phyloP scores from a whole-genome alignment of 306 rosid genomes.

The Glycyrrhiza uralensis region DNA sequence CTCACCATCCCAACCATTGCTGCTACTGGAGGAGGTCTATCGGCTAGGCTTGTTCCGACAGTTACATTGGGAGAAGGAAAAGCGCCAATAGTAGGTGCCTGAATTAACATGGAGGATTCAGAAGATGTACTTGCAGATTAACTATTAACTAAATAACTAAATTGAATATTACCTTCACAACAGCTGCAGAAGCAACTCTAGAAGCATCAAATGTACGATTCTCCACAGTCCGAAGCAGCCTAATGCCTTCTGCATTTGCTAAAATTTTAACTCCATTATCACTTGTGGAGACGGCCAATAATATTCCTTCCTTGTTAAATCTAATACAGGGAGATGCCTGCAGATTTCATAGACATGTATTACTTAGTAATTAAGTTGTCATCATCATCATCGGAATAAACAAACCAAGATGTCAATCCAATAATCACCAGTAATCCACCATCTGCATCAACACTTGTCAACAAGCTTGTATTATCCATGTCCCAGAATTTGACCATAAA shows the following conservation, averaged over 20 bases:
- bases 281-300: slow-evolving; percentile 83
- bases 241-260: slow-evolving; percentile 84
- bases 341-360: slow-evolving; percentile 30
- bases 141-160: slow-evolving; percentile 18
- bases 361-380: slow-evolving; percentile 20
- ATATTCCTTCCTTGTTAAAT: slow-evolving; percentile 91
- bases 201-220: slow-evolving; percentile 85
- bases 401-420: neutral
- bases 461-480: slow-evolving; percentile 71
- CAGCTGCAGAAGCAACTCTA: slow-evolving; percentile 82
- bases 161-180: slow-evolving; percentile 67
- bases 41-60: slow-evolving; percentile 83
- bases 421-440: slow-evolving; percentile 81
- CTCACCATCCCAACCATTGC: slow-evolving; percentile 87
- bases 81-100: slow-evolving; percentile 62
- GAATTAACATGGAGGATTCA: slow-evolving; percentile 37
- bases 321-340: slow-evolving; percentile 95
- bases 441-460: slow-evolving; percentile 72
- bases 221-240: slow-evolving; percentile 81
- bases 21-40: slow-evolving; percentile 69
- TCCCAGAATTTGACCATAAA: slow-evolving; percentile 88
- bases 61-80: slow-evolving; percentile 63
- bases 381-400: slow-evolving; percentile 13
- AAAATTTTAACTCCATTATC: slow-evolving; percentile 87
- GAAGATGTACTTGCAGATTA: slow-evolving; percentile 24